Evolutionary conservation across 1,284 basidiomycete species (phyloP).

Genomic region (Puccinia coronata): DNA sequence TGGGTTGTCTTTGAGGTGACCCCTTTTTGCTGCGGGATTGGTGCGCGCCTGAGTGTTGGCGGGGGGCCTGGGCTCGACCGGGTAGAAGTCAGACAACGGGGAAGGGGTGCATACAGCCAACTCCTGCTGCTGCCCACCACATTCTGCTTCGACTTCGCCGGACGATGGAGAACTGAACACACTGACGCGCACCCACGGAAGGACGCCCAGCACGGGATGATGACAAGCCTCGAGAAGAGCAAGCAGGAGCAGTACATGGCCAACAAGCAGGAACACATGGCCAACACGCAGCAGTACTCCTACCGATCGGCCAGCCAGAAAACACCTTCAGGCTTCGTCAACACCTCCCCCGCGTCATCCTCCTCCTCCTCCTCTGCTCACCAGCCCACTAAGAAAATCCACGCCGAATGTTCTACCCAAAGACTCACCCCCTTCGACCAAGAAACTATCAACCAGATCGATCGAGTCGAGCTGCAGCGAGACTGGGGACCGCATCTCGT

Average conservation of each 20-base stretch:
- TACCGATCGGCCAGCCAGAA: neutral
- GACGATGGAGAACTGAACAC: neutral
- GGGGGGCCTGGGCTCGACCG: too few relatives aligned
- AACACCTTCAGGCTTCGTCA: neutral
- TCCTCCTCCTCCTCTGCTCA: conserved; percentile 9
- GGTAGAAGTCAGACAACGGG: too few relatives aligned
- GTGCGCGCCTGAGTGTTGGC: too few relatives aligned
- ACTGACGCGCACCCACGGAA: neutral
- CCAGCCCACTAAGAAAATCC: neutral
- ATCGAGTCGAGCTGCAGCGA: conserved; percentile 13
- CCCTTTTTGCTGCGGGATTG: too few relatives aligned
- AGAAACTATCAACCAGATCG: conserved; percentile 28
- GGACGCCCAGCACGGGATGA: neutral
- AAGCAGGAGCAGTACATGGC: neutral
- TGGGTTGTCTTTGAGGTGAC: too few relatives aligned
- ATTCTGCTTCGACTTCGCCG: neutral
- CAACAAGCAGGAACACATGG: neutral
- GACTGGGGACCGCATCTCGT: conserved; percentile 43
- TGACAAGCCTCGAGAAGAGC: neutral
- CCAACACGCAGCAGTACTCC: neutral
- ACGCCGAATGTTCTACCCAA: neutral
- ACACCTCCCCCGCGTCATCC: conserved; percentile 1
- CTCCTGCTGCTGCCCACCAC: neutral
- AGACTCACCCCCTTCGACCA: conserved; percentile 3
- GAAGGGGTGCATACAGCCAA: too few relatives aligned